Base-by-base conservation (phyloP, 352 stramenopile genomes). In the Phytophthora europaea region DNA sequence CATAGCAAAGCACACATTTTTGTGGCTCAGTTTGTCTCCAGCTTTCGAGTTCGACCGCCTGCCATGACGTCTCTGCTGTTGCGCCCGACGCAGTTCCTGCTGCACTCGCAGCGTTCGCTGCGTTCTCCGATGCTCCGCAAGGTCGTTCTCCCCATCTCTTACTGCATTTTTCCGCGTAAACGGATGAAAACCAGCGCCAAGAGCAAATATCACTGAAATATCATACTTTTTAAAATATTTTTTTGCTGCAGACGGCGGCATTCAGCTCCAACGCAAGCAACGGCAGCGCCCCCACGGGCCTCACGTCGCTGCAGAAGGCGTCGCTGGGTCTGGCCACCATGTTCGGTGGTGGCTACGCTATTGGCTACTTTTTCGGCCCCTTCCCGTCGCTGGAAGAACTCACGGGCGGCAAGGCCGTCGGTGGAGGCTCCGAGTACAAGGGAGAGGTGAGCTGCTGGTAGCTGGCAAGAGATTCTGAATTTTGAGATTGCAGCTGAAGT, bases 351-450 rank as follows among this genome's bases (percentile, higher is more conserved):
- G 87, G 87, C 1, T 93, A 93, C 38, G 85, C 81, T 12, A 76
- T 93, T 51, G 87, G 84, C 45, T 92, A 91, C 76, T 83, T 89
- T 40, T 91, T 89, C 67, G 87, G 85, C 1, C 84, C 87, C 16
- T 73, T 93, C 48, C 85, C 87, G 43, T 88, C 81, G 16, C 67
- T 92, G 22, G 84, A 93, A 59, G 83, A 90, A 48, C 67, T 92
- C 16, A 72, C 80, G 38, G 86, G 84, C 18, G 52, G 82, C 9
- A 84, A 81, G 68, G 77, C 64, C 60, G 62, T 81, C 20, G 33
- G 72, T 43, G 59, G 69, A 23, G 65, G 73, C 16, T 54, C 78
- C 13, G 65, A 72, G 20, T 94, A 87, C 61, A 74, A 76, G 36
- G 84, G 82, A 52, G 77, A 92, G 57, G 82, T 89, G 67, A 56